These are phyloP conservation scores for Mycogone perniciosa DNA, from an alignment of 2,329 filamentous ascomycete genomes.

Conservation along the genomic window DNA sequence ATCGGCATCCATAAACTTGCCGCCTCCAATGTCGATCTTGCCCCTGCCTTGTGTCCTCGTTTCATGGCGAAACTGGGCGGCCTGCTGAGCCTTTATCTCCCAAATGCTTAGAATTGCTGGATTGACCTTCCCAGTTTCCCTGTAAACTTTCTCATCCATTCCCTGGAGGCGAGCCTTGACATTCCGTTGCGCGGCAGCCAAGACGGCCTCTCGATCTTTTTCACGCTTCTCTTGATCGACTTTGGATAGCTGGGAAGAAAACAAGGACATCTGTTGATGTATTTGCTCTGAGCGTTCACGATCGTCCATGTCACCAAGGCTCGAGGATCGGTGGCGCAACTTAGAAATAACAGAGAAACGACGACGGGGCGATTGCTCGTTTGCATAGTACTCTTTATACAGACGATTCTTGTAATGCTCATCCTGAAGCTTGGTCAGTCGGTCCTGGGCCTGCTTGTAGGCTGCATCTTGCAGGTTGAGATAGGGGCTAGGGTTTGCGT, in stretches of 20 bases:
- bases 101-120: slow-evolving; percentile 66
- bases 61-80: slow-evolving; percentile 60
- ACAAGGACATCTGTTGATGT: slow-evolving; percentile 70
- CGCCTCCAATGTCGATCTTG: slow-evolving; percentile 67
- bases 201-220: slow-evolving; percentile 65
- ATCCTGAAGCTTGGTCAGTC: slow-evolving; percentile 71
- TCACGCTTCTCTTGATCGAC: slow-evolving; percentile 69
- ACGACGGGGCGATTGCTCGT: slow-evolving; percentile 29
- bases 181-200: slow-evolving; percentile 77
- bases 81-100: slow-evolving; percentile 68
- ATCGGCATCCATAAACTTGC: slow-evolving; percentile 69
- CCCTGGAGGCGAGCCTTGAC: slow-evolving; percentile 71
- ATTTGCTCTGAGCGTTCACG: slow-evolving; percentile 65
- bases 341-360: slow-evolving; percentile 49
- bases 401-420: slow-evolving; percentile 57
- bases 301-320: slow-evolving; percentile 60
- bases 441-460: slow-evolving; percentile 77
- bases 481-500: slow-evolving; percentile 41
- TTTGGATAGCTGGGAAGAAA: slow-evolving; percentile 60
- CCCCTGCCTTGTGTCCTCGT: slow-evolving; percentile 48
- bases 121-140: slow-evolving; percentile 67
- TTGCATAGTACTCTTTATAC: slow-evolving; percentile 73
- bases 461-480: slow-evolving; percentile 77
- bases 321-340: slow-evolving; percentile 58
- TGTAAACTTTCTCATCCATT: slow-evolving; percentile 76